A percentile compares a stretch with the other conserved stretches of the same genome.
These are phyloP conservation scores for Macroventuria anomochaeta DNA, from an alignment of 2,329 filamentous ascomycete species.

Conservation along the genomic window DNA sequence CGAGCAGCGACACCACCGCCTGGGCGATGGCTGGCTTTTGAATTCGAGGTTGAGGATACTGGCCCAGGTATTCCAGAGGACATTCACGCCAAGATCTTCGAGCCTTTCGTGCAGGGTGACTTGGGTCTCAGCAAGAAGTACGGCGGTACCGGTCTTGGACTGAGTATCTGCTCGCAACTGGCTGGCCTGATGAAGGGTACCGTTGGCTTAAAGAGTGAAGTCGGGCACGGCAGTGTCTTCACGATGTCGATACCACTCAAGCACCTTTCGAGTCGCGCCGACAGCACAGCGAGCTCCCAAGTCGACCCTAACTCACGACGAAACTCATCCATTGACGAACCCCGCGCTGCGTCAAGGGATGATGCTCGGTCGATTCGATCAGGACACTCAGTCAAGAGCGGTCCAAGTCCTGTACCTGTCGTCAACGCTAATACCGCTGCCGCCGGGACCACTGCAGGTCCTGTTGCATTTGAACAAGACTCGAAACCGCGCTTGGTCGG, in stretches of 20 bases:
- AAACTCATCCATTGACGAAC: slow-evolving; percentile 38
- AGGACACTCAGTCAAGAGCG: slow-evolving; percentile 40
- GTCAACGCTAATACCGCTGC: slow-evolving; percentile 18
- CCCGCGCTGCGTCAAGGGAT: slow-evolving; percentile 30
- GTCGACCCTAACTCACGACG: slow-evolving; percentile 37
- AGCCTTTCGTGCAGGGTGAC: slow-evolving; percentile 94
- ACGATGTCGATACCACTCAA: slow-evolving; percentile 82
- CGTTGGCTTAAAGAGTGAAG: slow-evolving; percentile 73
- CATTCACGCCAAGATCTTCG: slow-evolving; percentile 84
- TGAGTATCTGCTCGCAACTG: slow-evolving; percentile 89
- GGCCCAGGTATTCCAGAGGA: slow-evolving; percentile 83
- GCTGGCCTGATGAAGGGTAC: slow-evolving; percentile 81
- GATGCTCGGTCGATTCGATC: slow-evolving; percentile 43
- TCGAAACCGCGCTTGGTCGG: slow-evolving; percentile 80
- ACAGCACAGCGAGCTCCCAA: slow-evolving; percentile 54
- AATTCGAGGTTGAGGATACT: slow-evolving; percentile 88
- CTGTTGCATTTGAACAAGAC: slow-evolving; percentile 62
- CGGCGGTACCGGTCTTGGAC: slow-evolving; percentile 83
- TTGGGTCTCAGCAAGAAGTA: slow-evolving; percentile 87
- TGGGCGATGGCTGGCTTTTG: slow-evolving; percentile 74
- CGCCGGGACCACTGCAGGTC: slow-evolving; percentile 26
- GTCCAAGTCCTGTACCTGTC: slow-evolving; percentile 29
- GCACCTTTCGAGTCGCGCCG: slow-evolving; percentile 72
- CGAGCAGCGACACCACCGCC: slow-evolving; percentile 57
- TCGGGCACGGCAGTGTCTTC: slow-evolving; percentile 79